Base-by-base conservation (phyloP, 495 filamentous ascomycete species). In the Oidiodendron maius region DNA sequence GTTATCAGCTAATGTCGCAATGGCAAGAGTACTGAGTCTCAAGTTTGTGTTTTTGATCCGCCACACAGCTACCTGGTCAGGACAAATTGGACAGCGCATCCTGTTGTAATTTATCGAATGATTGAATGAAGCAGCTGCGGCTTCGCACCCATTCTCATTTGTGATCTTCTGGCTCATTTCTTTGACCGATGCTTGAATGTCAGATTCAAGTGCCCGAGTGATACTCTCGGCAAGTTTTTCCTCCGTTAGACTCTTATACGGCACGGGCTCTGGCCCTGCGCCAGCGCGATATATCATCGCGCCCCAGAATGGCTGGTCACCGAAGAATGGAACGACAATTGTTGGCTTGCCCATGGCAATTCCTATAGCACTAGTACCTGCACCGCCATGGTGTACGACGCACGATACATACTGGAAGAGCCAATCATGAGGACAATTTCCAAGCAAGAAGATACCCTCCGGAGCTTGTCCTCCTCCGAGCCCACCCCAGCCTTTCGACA, bases 271-370 rank as follows among this genome's bases (percentile, higher is more conserved):
- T 0, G 86, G 86, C 1, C 87, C 87, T 0, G 86, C 87, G 2
- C 84, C 83, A 11, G 85, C 80, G 32, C 63, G 71, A 3, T 81
- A 76, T 21, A 91, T 75, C 74, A 91, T 86, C 1, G 75, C 66
- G 16, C 87, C 87, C 87, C 87, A 91, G 52, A 91, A 91, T 1
- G 83, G 82, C 56, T 91, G 86, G 47, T 91, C 87, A 3, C 87
- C 87, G 58, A 93, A 91, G 67, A 93, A 93, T 0, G 87, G 87
- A 9, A 91, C 78, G 13, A 93, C 71, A 1, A 86, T 74, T 0
- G 87, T 90, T 2, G 87, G 87, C 35, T 77, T 75, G 1, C 82
- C 85, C 1, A 74, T 63, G 0, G 78, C 70, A 38, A 93, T 78
- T 3, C 87, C 86, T 2, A 79, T 80, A 0, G 87, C 87, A 10